Base-by-base conservation (phyloP, 768 basidiomycete species). In the Neoboletus subvelutipes region DNA sequence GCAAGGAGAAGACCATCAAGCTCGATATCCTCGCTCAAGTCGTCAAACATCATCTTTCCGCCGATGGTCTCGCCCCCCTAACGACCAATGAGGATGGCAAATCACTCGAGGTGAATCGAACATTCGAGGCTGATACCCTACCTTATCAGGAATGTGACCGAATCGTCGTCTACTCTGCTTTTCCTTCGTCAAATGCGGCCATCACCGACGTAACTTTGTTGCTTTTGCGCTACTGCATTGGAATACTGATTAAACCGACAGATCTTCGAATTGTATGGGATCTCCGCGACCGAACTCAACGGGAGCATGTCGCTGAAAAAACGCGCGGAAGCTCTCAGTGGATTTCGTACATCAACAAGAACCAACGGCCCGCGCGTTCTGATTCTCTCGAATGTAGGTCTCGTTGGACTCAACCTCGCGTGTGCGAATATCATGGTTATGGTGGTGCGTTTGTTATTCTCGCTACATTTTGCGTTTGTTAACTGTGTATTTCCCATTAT, bases 381-480 rank as follows among this genome's bases (percentile, higher is more conserved):
- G 13, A 52, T 64, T 2, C 17, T 66, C 2, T 66, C 64, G 0
- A 52, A 48, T 20, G 58, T 66, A 6, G 56, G 64, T 0, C 31
- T 62, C 2, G 51, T 61, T 1, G 58, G 63, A 0, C 22, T 66
- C 0, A 66, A 66, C 24, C 22, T 66, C 0, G 55, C 60, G 0
- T 60, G 41, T 9, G 60, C 60, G 0, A 59, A 62, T n/a, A 52
- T 66, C 6, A 48, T 66, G 45, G n/a, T 64, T 0, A 42, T 66
- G 18, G 28, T 61, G 3, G 62, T 60, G 33, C 22, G 46, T 58
- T 1, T 33, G 18, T n/a, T 9, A 36, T 11, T 55, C 40, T 1
- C 4, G 1, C 8, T 29, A 5, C 4, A 29, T 9, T 29, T 29
- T 29, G 5, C 3, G 6, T 29, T 1, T 29, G 4, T 29, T 5